Percentiles rank a stretch among this genome's conserved stretches.
phyloP scores from a whole-genome alignment of 1,139 yeast species.

The Kazachstania sp. region DNA sequence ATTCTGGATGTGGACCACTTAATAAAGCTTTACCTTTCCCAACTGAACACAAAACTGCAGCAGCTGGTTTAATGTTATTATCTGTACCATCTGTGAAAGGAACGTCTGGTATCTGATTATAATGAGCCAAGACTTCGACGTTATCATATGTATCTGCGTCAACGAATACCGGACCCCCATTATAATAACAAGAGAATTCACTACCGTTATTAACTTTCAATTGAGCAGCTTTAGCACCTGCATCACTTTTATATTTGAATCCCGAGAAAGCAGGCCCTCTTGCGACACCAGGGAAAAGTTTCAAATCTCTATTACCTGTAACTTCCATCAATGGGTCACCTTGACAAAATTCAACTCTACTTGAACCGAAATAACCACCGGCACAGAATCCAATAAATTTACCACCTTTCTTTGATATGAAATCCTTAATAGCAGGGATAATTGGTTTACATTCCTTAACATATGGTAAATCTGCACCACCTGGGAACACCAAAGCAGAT shows the following conservation, averaged over 20 bases:
- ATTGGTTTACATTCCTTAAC: conserved; percentile 46
- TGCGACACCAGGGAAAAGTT: conserved; percentile 71
- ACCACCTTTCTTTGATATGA: conserved; percentile 67
- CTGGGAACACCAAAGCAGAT: conserved; percentile 76
- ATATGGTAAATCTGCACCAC: conserved; percentile 91
- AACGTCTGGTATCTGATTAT: conserved; percentile 41
- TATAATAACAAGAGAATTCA: conserved; percentile 38
- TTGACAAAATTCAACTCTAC: conserved; percentile 72
- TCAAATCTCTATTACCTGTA: conserved; percentile 72
- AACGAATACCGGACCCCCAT: conserved; percentile 84
- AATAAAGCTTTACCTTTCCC: conserved; percentile 73
- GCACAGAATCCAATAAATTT: conserved; percentile 82
- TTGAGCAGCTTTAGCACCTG: conserved; percentile 59
- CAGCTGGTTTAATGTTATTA: conserved; percentile 43
- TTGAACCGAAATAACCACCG: conserved; percentile 87
- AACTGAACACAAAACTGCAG: conserved; percentile 54
- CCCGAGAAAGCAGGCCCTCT: conserved; percentile 79
- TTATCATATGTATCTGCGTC: conserved; percentile 54
- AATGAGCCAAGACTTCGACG: conserved; percentile 67
- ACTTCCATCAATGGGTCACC: conserved; percentile 69
- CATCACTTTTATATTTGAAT: conserved; percentile 66
- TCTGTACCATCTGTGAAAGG: conserved; percentile 31
- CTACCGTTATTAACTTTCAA: conserved; percentile 36
- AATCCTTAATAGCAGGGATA: conserved; percentile 60
- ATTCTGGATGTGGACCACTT: conserved; percentile 91